These are phyloP conservation scores for Clausena lansium DNA, from an alignment of 345 rosid genomes.

Conservation along the genomic window DNA sequence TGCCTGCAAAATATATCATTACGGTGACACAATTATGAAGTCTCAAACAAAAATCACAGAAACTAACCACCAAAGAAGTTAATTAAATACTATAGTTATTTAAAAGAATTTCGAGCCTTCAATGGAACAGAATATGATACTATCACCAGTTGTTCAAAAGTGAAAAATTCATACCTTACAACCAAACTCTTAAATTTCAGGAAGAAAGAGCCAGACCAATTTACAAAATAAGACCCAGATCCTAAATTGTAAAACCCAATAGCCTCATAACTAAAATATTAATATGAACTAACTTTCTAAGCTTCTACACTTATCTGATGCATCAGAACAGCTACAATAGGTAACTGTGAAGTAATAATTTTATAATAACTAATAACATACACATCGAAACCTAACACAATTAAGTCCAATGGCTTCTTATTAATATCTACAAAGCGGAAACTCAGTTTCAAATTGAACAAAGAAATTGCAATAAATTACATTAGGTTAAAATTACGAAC, in stretches of 20 bases:
- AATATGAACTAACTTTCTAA: background rate
- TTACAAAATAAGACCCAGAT: background rate
- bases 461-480: background rate
- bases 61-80: background rate
- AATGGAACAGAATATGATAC: background rate
- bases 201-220: background rate
- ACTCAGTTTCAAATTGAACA: background rate
- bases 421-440: background rate
- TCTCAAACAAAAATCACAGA: background rate
- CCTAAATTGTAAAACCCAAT: background rate
- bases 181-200: background rate
- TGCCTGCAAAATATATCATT: constrained; percentile 56
- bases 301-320: background rate
- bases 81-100: background rate
- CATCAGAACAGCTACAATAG: background rate
- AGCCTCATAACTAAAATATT: background rate
- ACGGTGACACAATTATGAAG: constrained; percentile 2
- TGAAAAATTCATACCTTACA: background rate
- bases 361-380: background rate
- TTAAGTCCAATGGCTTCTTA: background rate
- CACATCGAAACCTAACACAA: background rate
- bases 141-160: background rate
- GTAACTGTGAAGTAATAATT: background rate
- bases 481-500: constrained; percentile 28
- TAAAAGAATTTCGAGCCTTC: background rate